phyloP scores from a whole-genome alignment of 805 yeast species.

The Metschnikowia koreensis region DNA sequence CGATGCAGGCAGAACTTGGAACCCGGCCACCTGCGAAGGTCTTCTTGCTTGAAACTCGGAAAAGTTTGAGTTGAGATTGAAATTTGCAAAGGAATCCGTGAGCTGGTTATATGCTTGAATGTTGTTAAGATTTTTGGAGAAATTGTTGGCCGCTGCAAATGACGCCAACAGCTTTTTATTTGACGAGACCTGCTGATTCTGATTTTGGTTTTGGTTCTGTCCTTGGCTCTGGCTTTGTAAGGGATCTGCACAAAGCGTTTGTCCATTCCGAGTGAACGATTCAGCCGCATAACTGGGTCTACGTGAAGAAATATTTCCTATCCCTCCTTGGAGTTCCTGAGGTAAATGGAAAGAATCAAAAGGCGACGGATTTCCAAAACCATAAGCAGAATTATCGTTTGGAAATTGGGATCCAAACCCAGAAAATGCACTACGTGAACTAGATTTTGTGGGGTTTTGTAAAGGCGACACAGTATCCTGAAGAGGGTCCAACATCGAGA shows the following conservation, averaged over 20 bases:
- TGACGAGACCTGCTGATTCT: background rate
- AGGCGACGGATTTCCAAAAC: background rate
- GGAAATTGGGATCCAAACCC: background rate
- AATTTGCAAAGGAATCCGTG: constrained; percentile 27
- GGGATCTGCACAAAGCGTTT: background rate
- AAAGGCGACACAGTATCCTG: constrained; percentile 8
- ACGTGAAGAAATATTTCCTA: constrained; percentile 60
- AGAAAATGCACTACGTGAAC: background rate
- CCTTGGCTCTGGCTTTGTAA: no score
- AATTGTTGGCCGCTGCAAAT: constrained; percentile 31
- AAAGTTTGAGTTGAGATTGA: constrained; percentile 33
- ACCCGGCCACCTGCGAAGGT: constrained; percentile 42
- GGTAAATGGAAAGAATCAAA: constrained; percentile 49
- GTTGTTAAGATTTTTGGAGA: constrained; percentile 17
- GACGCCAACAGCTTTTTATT: constrained; percentile 24
- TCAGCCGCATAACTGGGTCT: constrained; percentile 78
- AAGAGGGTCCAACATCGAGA: constrained; percentile 8
- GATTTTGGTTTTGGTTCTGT: background rate
- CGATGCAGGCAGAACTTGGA: constrained; percentile 6
- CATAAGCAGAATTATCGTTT: background rate
- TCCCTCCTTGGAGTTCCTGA: constrained; percentile 61
- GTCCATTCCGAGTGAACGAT: constrained; percentile 41
- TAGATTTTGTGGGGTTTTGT: background rate
- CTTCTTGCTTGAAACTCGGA: constrained; percentile 42
- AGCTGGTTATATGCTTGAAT: constrained; percentile 25